phyloP scores from a whole-genome alignment of 345 rosid species.

The Conringia planisiliqua region DNA sequence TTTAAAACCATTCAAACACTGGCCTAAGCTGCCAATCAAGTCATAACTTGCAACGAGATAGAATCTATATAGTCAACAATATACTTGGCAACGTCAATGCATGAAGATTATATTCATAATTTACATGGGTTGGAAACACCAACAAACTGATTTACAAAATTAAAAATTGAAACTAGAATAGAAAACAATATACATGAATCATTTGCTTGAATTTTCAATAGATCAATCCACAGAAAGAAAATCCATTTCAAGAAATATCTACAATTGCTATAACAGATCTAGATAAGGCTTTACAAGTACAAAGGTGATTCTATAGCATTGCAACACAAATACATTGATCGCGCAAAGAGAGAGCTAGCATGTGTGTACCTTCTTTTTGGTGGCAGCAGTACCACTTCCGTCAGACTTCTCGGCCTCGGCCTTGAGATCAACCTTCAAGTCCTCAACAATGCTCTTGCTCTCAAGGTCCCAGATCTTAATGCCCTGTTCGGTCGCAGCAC shows the following conservation, averaged over 20 bases:
- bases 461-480: slow-evolving; percentile 99
- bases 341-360: too few species aligned
- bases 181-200: background rate
- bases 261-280: background rate
- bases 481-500: slow-evolving; percentile 91
- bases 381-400: slow-evolving; percentile 43
- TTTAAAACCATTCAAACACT: background rate
- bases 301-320: background rate
- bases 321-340: too few species aligned
- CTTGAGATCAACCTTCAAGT: slow-evolving; percentile 94
- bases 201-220: background rate
- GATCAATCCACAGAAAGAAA: background rate
- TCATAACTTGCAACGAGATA: too few species aligned
- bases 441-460: slow-evolving; percentile 93
- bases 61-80: too few species aligned
- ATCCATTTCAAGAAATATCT: background rate
- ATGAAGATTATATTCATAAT: background rate
- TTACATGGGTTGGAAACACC: background rate
- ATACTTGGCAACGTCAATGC: background rate
- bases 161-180: background rate
- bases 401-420: slow-evolving; percentile 87
- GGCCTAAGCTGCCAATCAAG: background rate
- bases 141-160: background rate
- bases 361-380: slow-evolving; percentile 49
- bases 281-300: too few species aligned